Evolutionary conservation across 1,284 basidiomycete species (phyloP).

Genomic region (Cryptococcus hybrid): DNA sequence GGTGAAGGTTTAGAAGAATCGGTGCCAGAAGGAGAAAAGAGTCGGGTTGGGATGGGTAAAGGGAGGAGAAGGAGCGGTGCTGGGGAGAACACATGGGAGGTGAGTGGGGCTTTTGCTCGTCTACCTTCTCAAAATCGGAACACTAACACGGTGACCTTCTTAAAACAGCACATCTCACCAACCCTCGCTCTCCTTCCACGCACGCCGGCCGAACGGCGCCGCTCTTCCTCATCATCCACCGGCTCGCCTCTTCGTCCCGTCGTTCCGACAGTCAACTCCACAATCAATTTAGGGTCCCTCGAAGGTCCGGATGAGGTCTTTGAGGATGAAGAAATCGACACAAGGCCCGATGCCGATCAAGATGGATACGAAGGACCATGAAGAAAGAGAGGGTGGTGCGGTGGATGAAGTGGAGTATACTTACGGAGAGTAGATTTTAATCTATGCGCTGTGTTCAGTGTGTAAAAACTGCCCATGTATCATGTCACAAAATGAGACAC

Average conservation of each 20-base stretch:
- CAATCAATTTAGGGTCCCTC: neutral
- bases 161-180: conserved; percentile 80
- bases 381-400: conserved; percentile 42
- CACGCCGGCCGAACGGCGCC: conserved; percentile 67
- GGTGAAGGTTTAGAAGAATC: conserved; percentile 57
- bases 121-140: neutral
- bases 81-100: conserved; percentile 89
- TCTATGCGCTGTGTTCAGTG: neutral
- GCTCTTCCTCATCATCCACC: conserved; percentile 61
- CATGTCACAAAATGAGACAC: neutral
- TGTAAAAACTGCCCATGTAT: neutral
- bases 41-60: conserved; percentile 5
- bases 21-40: conserved; percentile 53
- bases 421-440: conserved; percentile 31
- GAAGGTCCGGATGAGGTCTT: conserved; percentile 57
- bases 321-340: conserved; percentile 62
- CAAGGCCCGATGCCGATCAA: conserved; percentile 68
- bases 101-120: conserved; percentile 48
- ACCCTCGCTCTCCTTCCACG: conserved; percentile 87
- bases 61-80: conserved; percentile 24
- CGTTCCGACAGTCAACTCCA: conserved; percentile 55
- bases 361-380: conserved; percentile 41
- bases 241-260: conserved; percentile 78
- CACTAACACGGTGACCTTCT: conserved; percentile 1
- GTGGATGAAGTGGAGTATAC: conserved; percentile 51